Evolutionary conservation across 441 rosid species (phyloP).

Genomic region (Dalechampia spathulata): DNA sequence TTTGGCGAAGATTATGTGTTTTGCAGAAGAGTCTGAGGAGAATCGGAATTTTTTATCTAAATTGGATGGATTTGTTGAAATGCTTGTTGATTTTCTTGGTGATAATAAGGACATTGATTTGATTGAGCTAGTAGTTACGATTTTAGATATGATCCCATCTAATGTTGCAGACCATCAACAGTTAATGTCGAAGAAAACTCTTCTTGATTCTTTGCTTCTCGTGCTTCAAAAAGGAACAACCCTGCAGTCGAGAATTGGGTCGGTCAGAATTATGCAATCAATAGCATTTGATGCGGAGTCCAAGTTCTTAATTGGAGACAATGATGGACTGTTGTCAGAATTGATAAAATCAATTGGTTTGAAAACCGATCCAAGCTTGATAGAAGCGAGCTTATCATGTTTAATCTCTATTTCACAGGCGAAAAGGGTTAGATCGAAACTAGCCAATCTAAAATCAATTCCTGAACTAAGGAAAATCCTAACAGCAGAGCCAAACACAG

Average conservation of each 20-base stretch:
- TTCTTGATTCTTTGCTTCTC: slow-evolving; percentile 31
- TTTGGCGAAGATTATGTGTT: slow-evolving; percentile 30
- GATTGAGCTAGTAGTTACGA: slow-evolving; percentile 31
- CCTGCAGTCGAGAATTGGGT: slow-evolving; percentile 39
- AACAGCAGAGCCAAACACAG: slow-evolving; percentile 20
- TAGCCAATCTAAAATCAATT: slow-evolving; percentile 32
- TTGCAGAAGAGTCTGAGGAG: slow-evolving; percentile 43
- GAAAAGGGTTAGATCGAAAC: slow-evolving; percentile 37
- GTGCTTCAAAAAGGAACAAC: slow-evolving; percentile 33
- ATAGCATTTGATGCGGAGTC: slow-evolving; percentile 41
- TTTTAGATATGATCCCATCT: slow-evolving; percentile 30
- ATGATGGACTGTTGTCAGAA: slow-evolving; percentile 36
- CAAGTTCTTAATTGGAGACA: slow-evolving; percentile 42
- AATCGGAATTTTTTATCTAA: slow-evolving; percentile 43
- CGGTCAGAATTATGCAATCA: slow-evolving; percentile 44
- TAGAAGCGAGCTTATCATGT: slow-evolving; percentile 52
- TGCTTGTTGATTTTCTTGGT: slow-evolving; percentile 42
- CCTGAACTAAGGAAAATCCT: slow-evolving; percentile 34
- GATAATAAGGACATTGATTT: slow-evolving; percentile 22
- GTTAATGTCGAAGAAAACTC: slow-evolving; percentile 25
- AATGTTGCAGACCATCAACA: slow-evolving; percentile 30
- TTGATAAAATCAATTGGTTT: slow-evolving; percentile 25
- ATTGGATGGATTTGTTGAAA: slow-evolving; percentile 36
- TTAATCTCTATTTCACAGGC: slow-evolving; percentile 40
- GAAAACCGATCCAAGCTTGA: slow-evolving; percentile 37